These are phyloP conservation scores for Umbelopsis ramanniana DNA, from an alignment of 192 early-diverging fungal genomes.

Conservation along the genomic window DNA sequence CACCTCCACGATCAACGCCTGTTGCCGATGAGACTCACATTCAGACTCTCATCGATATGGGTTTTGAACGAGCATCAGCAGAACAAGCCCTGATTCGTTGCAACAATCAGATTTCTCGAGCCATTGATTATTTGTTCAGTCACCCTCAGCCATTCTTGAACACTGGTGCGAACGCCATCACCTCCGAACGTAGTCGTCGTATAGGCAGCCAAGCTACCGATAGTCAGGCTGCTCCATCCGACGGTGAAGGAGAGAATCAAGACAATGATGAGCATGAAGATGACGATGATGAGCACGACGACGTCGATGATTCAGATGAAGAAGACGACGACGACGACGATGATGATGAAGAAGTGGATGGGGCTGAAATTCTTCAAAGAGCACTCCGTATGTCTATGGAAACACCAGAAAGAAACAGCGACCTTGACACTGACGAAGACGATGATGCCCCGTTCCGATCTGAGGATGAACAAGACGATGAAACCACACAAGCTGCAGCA, in stretches of 20 bases:
- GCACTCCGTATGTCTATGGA: not conserved
- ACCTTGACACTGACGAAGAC: slow-evolving; percentile 37
- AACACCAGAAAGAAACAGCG: slow-evolving; percentile 42
- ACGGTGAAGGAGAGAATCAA: slow-evolving; percentile 41
- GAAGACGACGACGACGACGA: slow-evolving; percentile 33
- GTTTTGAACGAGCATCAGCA: slow-evolving; percentile 79
- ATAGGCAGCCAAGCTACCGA: not conserved
- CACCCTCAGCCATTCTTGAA: slow-evolving; percentile 51
- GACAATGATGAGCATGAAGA: slow-evolving; percentile 46
- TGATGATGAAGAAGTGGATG: slow-evolving; percentile 38
- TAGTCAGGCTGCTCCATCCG: slow-evolving; percentile 21
- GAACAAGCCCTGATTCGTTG: slow-evolving; percentile 78
- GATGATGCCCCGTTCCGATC: slow-evolving; percentile 34
- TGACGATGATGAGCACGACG: slow-evolving; percentile 29
- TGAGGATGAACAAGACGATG: slow-evolving; percentile 27
- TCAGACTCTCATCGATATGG: slow-evolving; percentile 84
- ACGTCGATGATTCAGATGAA: slow-evolving; percentile 19
- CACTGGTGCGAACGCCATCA: slow-evolving; percentile 33
- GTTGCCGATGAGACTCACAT: slow-evolving; percentile 68
- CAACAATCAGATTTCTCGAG: slow-evolving; percentile 76
- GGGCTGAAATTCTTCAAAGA: slow-evolving; percentile 24
- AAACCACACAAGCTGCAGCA: slow-evolving; percentile 2
- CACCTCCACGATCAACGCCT: slow-evolving; percentile 40
- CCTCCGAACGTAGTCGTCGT: slow-evolving; percentile 18
- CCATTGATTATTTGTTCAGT: slow-evolving; percentile 84